These are phyloP conservation scores for Fistulifera solaris DNA, from an alignment of 108 stramenopile species.

Conservation along the genomic window DNA sequence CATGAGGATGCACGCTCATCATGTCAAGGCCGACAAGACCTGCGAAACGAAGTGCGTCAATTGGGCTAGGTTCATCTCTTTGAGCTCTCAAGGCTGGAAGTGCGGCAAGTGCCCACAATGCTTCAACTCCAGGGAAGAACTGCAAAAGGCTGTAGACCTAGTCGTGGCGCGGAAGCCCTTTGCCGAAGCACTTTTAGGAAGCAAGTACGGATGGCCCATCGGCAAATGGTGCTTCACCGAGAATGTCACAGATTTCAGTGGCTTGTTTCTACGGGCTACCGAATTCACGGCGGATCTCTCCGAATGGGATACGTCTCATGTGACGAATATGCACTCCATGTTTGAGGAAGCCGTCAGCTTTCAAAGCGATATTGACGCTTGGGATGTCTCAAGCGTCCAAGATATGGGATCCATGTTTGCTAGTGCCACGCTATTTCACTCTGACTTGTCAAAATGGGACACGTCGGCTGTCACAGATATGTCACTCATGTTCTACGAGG, in stretches of 20 bases:
- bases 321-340: not conserved
- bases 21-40: no score
- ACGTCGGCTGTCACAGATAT: not conserved
- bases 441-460: conserved; percentile 10
- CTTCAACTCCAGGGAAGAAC: not conserved
- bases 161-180: not conserved
- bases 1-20: no score
- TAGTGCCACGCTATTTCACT: conserved; percentile 16
- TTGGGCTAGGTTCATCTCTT: no score
- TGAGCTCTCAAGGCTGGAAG: no score
- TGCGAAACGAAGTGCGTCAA: no score
- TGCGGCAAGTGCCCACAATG: no score
- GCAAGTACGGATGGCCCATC: conserved; percentile 1
- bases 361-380: conserved; percentile 11
- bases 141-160: conserved; percentile 1
- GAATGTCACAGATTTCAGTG: not conserved
- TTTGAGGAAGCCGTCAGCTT: conserved; percentile 10
- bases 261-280: conserved; percentile 1
- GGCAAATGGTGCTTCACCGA: conserved; percentile 3
- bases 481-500: conserved; percentile 3
- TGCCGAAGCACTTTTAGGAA: not conserved
- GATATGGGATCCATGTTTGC: conserved; percentile 15
- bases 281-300: conserved; percentile 6
- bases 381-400: conserved; percentile 4
- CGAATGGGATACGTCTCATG: not conserved